Percentiles rank a stretch among this genome's conserved stretches.
These are phyloP conservation scores for Hypoxylon trugodes DNA, from an alignment of 495 filamentous ascomycete species.

Conservation along the genomic window DNA sequence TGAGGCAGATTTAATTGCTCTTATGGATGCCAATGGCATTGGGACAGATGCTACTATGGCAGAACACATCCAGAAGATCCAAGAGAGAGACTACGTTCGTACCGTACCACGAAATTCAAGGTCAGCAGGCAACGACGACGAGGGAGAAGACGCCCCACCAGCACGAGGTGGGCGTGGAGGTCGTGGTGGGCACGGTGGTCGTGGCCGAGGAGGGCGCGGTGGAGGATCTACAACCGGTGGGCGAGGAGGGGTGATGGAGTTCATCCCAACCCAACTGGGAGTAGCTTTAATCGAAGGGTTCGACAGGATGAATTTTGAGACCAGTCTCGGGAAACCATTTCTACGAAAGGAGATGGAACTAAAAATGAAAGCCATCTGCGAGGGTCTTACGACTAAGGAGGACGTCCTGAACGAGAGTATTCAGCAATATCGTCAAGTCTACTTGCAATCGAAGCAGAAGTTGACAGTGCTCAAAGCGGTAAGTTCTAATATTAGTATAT, in stretches of 20 bases:
- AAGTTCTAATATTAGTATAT: conserved; percentile 40
- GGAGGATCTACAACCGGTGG: conserved; percentile 46
- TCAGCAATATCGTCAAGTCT: conserved; percentile 84
- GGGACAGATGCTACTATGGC: conserved; percentile 99
- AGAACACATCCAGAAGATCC: conserved; percentile 95
- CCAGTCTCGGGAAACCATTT: conserved; percentile 94
- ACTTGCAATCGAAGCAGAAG: conserved; percentile 75
- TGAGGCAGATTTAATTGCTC: conserved; percentile 93
- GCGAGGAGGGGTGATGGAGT: conserved; percentile 73
- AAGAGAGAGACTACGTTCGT: conserved; percentile 83
- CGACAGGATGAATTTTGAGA: conserved; percentile 88
- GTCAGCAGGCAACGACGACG: conserved; percentile 40
- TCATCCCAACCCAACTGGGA: conserved; percentile 89
- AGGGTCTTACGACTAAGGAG: conserved; percentile 76
- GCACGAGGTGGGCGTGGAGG: conserved; percentile 50
- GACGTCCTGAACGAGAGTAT: conserved; percentile 82
- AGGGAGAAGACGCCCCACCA: conserved; percentile 47
- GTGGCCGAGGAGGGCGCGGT: conserved; percentile 56
- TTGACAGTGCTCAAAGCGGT: conserved; percentile 79
- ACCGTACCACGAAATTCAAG: conserved; percentile 60
- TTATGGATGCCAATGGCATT: conserved; percentile 99
- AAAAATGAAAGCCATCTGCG: conserved; percentile 94
- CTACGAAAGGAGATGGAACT: conserved; percentile 96
- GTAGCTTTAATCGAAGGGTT: conserved; percentile 93
- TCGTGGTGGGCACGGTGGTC: conserved; percentile 53